phyloP scores from a whole-genome alignment of 768 basidiomycete genomes.

The Termitomyces sp. region DNA sequence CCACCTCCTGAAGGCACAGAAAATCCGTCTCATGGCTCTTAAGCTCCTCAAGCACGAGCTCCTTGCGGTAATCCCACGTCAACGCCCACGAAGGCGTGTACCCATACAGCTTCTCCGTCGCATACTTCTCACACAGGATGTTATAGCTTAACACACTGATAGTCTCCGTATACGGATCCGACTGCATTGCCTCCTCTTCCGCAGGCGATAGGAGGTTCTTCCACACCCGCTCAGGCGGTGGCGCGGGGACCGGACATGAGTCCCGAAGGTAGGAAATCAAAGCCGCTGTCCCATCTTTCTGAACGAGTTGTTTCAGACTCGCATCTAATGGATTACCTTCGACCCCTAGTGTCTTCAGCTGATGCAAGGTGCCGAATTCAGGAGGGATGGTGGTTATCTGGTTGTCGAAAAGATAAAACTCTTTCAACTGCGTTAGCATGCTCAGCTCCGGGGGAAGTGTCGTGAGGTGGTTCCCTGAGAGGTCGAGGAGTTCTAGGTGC shows the following conservation, averaged over 20 bases:
- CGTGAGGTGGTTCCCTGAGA: conserved; percentile 82
- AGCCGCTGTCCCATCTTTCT: conserved; percentile 92
- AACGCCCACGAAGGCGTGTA: conserved; percentile 98
- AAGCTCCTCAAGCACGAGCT: conserved; percentile 82
- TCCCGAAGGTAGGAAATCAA: conserved; percentile 92
- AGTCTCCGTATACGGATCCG: conserved; percentile 69
- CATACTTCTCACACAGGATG: conserved; percentile 88
- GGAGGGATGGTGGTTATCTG: conserved; percentile 79
- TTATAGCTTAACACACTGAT: conserved; percentile 89
- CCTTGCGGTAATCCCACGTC: conserved; percentile 92
- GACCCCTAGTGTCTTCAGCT: conserved; percentile 88
- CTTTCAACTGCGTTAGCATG: conserved; percentile 84
- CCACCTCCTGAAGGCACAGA: conserved; percentile 94
- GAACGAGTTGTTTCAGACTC: conserved; percentile 71
- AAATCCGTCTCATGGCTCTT: conserved; percentile 82
- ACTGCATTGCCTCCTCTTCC: conserved; percentile 54
- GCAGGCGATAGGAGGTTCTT: conserved; percentile 54
- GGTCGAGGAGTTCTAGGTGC: conserved; percentile 85
- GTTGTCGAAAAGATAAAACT: conserved; percentile 96
- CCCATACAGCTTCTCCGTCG: conserved; percentile 86
- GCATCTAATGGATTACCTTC: conserved; percentile 96
- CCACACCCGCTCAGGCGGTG: conserved; percentile 83
- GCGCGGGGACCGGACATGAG: conserved; percentile 75
- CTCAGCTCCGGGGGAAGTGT: conserved; percentile 85
- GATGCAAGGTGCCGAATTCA: conserved; percentile 87